These are phyloP conservation scores for Spathaspora gorwiae DNA, from an alignment of 805 yeast species.

Conservation along the genomic window DNA sequence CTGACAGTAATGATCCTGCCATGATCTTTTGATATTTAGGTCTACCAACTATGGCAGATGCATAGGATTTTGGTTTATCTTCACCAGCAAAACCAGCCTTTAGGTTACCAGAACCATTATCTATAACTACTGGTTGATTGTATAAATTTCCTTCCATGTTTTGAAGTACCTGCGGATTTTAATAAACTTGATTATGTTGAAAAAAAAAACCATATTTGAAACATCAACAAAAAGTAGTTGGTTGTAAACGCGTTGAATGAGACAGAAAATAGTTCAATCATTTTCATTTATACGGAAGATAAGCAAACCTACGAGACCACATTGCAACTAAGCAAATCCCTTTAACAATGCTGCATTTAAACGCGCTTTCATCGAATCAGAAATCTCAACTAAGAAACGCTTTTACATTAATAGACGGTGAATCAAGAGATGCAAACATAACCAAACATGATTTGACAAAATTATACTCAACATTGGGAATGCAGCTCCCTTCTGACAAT, in stretches of 20 bases:
- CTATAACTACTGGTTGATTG: conserved; percentile 44
- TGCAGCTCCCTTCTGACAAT: conserved; percentile 37
- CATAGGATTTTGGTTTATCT: conserved; percentile 65
- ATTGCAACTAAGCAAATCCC: too few species aligned
- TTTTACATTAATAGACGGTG: conserved; percentile 76
- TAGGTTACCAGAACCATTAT: conserved; percentile 72
- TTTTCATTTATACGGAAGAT: too few species aligned
- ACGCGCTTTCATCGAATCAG: conserved; percentile 53
- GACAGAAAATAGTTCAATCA: neutral
- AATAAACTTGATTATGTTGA: too few species aligned
- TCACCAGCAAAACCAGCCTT: conserved; percentile 94
- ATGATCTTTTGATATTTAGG: conserved; percentile 81
- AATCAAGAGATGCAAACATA: conserved; percentile 64
- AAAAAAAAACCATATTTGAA: neutral
- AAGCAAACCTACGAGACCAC: too few species aligned
- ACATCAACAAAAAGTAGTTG: neutral
- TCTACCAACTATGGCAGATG: conserved; percentile 67
- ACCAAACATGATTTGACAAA: conserved; percentile 51
- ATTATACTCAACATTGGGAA: conserved; percentile 51
- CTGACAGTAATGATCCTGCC: conserved; percentile 45
- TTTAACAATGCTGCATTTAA: conserved; percentile 13
- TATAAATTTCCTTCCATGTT: conserved; percentile 20
- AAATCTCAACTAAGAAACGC: conserved; percentile 66
- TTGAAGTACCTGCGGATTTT: too few species aligned
- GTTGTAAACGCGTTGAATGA: neutral